Percentiles rank a stretch among this genome's conserved stretches.
Conservation (phyloP, 495 filamentous ascomycete species). For the Xylaria intraflava region DNA sequence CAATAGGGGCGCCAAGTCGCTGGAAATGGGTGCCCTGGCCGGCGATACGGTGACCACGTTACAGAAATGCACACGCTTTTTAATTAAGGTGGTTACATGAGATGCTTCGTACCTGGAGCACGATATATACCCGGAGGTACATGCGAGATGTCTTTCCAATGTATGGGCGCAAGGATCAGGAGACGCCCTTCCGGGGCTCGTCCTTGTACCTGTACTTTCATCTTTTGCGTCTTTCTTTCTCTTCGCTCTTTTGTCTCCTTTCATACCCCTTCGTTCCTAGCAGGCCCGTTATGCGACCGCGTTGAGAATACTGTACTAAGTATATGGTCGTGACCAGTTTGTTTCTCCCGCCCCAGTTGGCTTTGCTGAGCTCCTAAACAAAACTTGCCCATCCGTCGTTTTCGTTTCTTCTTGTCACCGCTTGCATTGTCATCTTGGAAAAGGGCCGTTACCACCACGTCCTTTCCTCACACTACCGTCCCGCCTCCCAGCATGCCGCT, state of each 20-base stretch:
- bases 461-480: background rate
- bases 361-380: background rate
- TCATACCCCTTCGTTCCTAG: background rate
- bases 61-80: too few relatives aligned
- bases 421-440: background rate
- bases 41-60: too few relatives aligned
- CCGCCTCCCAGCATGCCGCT: constrained; percentile 1
- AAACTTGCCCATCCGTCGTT: background rate
- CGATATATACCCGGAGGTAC: too few relatives aligned
- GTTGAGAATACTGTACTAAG: too few relatives aligned
- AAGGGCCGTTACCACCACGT: background rate
- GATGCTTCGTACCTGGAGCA: too few relatives aligned
- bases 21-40: too few relatives aligned
- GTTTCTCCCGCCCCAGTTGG: background rate
- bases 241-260: background rate
- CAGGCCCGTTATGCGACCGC: background rate
- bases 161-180: background rate
- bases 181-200: background rate
- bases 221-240: background rate
- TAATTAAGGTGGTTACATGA: too few relatives aligned
- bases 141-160: too few relatives aligned
- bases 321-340: background rate
- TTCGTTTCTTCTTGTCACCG: background rate
- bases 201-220: background rate
- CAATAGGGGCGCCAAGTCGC: too few relatives aligned